A percentile compares a stretch with the other conserved stretches of the same genome.
Conservation (phyloP, 805 yeast genomes). For the Dipodascus albidus region DNA sequence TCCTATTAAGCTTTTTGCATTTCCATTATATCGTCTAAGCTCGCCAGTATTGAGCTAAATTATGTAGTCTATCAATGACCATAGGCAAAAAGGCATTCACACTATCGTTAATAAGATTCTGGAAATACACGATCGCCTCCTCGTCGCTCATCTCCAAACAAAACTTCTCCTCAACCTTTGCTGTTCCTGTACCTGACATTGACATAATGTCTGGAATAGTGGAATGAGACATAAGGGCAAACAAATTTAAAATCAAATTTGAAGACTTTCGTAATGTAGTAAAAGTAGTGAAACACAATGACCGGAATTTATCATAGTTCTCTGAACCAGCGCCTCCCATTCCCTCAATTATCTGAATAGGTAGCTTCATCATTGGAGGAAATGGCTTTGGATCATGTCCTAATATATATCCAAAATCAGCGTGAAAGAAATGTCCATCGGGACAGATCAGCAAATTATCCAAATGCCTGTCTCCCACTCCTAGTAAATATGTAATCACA, state of each 20-base stretch:
- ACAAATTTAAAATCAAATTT: constrained; percentile 77
- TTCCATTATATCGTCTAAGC: no score
- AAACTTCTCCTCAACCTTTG: constrained; percentile 88
- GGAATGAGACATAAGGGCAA: constrained; percentile 89
- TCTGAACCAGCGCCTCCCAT: constrained; percentile 90
- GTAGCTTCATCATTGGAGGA: constrained; percentile 96
- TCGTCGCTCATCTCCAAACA: constrained; percentile 90
- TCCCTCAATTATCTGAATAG: constrained; percentile 93
- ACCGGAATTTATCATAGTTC: constrained; percentile 76
- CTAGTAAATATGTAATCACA: constrained; percentile 85
- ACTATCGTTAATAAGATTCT: constrained; percentile 84
- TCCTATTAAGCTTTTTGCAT: no score
- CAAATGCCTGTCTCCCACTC: constrained; percentile 95
- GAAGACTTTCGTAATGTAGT: constrained; percentile 84
- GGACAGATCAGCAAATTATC: constrained; percentile 77
- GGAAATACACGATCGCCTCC: constrained; percentile 92
- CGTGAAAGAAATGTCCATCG: constrained; percentile 90
- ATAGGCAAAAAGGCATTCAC: constrained; percentile 90
- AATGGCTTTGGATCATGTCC: constrained; percentile 98
- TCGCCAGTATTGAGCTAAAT: constrained; percentile 96
- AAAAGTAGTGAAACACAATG: constrained; percentile 90
- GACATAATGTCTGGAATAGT: constrained; percentile 72
- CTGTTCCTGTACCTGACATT: constrained; percentile 78
- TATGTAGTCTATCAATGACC: constrained; percentile 89
- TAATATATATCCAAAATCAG: constrained; percentile 91